Conservation (phyloP, 305 asterid genomes). For the Fraxinus floribunda region DNA sequence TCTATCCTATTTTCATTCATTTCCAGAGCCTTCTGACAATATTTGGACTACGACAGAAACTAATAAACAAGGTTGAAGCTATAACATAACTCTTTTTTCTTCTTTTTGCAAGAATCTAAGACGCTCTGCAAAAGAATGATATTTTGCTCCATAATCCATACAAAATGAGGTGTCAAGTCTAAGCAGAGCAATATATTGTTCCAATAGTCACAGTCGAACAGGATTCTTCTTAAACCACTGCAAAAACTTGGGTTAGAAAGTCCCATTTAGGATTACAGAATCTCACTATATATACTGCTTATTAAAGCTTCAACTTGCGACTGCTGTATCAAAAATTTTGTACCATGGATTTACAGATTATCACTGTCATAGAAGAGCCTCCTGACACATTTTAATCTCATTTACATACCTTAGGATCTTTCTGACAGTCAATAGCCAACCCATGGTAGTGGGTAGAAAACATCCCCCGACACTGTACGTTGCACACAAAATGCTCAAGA, state of each 20-base stretch:
- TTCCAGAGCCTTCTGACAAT: neutral
- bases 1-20: neutral
- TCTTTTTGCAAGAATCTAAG: neutral
- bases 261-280: neutral
- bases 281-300: neutral
- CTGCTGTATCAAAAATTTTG: neutral
- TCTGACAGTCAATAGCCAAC: constrained; percentile 72
- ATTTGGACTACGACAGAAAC: neutral
- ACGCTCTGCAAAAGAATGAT: neutral
- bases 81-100: neutral
- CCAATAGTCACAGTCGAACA: neutral
- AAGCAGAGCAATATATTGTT: neutral
- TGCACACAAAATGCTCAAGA: constrained; percentile 82
- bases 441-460: constrained; percentile 97
- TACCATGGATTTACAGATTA: neutral
- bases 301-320: neutral
- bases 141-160: neutral
- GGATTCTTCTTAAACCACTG: neutral
- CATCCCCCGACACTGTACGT: constrained; percentile 91
- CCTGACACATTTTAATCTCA: neutral
- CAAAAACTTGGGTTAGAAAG: neutral
- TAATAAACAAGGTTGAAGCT: neutral
- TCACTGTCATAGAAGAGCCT: constrained; percentile 1
- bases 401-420: constrained; percentile 63
- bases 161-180: neutral